Percentiles rank a stretch among this genome's conserved stretches.
Conservation (phyloP, 2,329 filamentous ascomycete genomes). For the Stachybotrys echinatus region DNA sequence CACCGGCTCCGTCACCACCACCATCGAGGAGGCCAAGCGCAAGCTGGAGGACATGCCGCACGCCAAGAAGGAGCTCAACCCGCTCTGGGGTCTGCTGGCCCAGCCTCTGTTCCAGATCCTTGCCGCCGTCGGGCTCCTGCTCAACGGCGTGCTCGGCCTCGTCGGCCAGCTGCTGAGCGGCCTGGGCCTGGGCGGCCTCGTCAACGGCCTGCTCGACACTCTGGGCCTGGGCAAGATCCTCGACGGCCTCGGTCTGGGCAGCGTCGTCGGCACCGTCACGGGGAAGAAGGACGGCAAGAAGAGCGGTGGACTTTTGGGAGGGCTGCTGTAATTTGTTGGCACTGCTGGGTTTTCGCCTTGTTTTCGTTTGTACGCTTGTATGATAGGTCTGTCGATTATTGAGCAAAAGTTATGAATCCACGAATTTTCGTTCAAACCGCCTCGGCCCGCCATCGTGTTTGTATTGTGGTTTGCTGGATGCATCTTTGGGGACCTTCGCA, state of each 20-base stretch:
- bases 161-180: constrained; percentile 77
- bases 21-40: constrained; percentile 83
- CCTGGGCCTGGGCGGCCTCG: constrained; percentile 74
- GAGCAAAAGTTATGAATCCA: background rate
- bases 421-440: constrained; percentile 4
- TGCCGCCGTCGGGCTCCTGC: constrained; percentile 76
- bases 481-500: too few species aligned
- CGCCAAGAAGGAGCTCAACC: constrained; percentile 91
- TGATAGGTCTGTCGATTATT: background rate
- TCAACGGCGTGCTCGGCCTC: constrained; percentile 78
- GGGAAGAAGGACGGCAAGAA: constrained; percentile 36
- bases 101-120: constrained; percentile 92
- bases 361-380: background rate
- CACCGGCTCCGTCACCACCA: constrained; percentile 72
- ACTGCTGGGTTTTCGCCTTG: background rate
- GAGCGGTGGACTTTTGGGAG: constrained; percentile 5
- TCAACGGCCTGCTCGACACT: constrained; percentile 73
- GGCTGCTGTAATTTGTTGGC: background rate
- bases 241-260: constrained; percentile 63
- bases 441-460: too few species aligned
- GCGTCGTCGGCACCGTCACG: constrained; percentile 34
- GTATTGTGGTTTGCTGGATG: too few species aligned
- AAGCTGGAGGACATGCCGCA: constrained; percentile 89
- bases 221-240: constrained; percentile 73
- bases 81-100: constrained; percentile 75